Evolutionary conservation across 305 asterid genomes (phyloP).

Genomic region (Fraxinus dipetala): DNA sequence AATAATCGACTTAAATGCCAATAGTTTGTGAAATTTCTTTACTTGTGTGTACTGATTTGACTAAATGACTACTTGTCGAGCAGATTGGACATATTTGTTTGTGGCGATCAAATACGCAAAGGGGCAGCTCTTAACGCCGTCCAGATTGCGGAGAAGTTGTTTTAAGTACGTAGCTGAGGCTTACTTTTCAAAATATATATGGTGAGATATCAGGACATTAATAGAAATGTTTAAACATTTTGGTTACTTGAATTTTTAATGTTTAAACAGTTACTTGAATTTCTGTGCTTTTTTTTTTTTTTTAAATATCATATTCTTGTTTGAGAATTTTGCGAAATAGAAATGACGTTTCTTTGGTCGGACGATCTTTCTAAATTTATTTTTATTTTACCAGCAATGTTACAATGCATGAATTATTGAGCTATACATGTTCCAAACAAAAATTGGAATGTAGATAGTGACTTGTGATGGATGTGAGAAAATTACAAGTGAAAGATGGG

Average conservation of each 20-base stretch:
- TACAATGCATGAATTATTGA: background rate
- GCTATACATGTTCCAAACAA: background rate
- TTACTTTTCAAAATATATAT: background rate
- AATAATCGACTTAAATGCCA: slow-evolving; percentile 14
- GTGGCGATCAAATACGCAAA: slow-evolving; percentile 94
- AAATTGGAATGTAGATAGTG: background rate
- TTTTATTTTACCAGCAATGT: background rate
- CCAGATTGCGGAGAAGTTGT: slow-evolving; percentile 81
- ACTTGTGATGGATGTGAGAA: background rate
- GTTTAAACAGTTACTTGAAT: background rate
- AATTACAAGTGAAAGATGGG: background rate
- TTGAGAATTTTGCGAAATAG: background rate
- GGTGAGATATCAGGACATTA: slow-evolving; percentile 4
- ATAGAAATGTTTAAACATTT: background rate
- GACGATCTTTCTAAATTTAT: background rate
- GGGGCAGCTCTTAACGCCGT: slow-evolving; percentile 88
- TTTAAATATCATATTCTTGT: background rate
- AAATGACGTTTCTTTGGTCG: background rate
- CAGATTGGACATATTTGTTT: slow-evolving; percentile 87
- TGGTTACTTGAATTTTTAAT: background rate
- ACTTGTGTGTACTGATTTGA: background rate
- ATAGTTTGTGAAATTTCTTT: background rate
- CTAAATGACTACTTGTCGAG: background rate
- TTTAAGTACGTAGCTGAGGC: slow-evolving; percentile 28
- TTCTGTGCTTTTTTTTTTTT: background rate